These are phyloP conservation scores for Globisporangium apiculatum DNA, from an alignment of 352 stramenopile genomes.

Conservation along the genomic window DNA sequence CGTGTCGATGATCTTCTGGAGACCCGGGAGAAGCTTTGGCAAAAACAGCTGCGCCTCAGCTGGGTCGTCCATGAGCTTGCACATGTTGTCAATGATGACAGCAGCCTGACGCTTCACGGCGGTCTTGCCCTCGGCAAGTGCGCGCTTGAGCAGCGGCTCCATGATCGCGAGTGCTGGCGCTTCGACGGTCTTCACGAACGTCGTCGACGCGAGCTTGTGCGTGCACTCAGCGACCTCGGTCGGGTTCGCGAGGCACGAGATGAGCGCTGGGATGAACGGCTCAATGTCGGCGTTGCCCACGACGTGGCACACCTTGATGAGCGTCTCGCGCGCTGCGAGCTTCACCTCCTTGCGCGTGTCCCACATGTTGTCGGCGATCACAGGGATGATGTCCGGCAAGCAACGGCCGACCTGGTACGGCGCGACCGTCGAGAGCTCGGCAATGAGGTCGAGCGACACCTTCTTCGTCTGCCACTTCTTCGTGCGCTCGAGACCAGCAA, in stretches of 20 bases:
- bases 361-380: constrained; percentile 97
- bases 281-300: constrained; percentile 99
- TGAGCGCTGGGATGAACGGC: constrained; percentile 96
- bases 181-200: constrained; percentile 98
- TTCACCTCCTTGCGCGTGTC: constrained; percentile 99
- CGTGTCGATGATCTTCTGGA: constrained; percentile 95
- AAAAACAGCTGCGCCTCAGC: constrained; percentile 96
- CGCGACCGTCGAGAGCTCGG: constrained; percentile 86
- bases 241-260: constrained; percentile 96
- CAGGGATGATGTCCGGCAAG: constrained; percentile 96
- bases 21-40: constrained; percentile 93
- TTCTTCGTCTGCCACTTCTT: constrained; percentile 98
- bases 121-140: constrained; percentile 93
- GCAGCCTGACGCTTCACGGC: constrained; percentile 96
- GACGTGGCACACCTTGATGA: constrained; percentile 93
- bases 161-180: constrained; percentile 95
- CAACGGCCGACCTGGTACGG: constrained; percentile 93
- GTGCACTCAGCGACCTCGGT: constrained; percentile 98
- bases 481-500: constrained; percentile 77
- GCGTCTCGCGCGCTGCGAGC: constrained; percentile 89
- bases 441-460: constrained; percentile 92
- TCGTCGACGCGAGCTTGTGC: constrained; percentile 97
- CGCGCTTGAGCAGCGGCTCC: constrained; percentile 94
- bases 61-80: constrained; percentile 97
- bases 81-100: constrained; percentile 99